Conservation (phyloP, 805 yeast genomes). For the Cyberlindnera lachancei region DNA sequence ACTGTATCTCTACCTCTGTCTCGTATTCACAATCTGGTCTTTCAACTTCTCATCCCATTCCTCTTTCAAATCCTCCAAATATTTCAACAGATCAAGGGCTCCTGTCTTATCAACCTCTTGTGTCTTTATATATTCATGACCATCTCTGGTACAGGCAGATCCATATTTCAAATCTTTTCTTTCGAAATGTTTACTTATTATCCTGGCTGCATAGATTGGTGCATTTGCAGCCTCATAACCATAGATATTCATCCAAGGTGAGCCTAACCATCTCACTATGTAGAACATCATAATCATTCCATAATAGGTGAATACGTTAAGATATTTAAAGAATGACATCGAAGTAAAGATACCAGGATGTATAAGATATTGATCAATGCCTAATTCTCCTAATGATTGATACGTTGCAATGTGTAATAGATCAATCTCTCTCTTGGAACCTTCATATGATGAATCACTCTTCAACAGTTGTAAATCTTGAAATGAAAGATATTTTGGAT, state of each 20-base stretch:
- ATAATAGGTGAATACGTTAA: conserved; percentile 72
- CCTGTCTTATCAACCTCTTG: conserved; percentile 58
- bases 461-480: conserved; percentile 67
- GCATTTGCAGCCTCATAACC: conserved; percentile 91
- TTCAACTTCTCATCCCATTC: conserved; percentile 75
- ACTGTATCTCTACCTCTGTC: no score
- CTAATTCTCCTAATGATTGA: conserved; percentile 38
- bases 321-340: conserved; percentile 65
- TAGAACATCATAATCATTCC: conserved; percentile 85
- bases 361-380: conserved; percentile 65
- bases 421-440: conserved; percentile 84
- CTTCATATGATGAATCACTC: conserved; percentile 73
- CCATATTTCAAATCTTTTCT: conserved; percentile 57
- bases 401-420: conserved; percentile 71
- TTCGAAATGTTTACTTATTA: conserved; percentile 40
- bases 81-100: conserved; percentile 54
- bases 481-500: conserved; percentile 63
- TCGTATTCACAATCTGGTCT: conserved; percentile 53
- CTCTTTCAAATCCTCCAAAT: conserved; percentile 44
- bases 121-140: conserved; percentile 53
- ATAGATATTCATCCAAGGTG: conserved; percentile 81
- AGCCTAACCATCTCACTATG: conserved; percentile 73
- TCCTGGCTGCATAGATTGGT: conserved; percentile 57
- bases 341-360: conserved; percentile 95
- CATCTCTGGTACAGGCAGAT: conserved; percentile 60